These are phyloP conservation scores for Phtheirospermum japonicum DNA, from an alignment of 257 asterid genomes.

Conservation along the genomic window DNA sequence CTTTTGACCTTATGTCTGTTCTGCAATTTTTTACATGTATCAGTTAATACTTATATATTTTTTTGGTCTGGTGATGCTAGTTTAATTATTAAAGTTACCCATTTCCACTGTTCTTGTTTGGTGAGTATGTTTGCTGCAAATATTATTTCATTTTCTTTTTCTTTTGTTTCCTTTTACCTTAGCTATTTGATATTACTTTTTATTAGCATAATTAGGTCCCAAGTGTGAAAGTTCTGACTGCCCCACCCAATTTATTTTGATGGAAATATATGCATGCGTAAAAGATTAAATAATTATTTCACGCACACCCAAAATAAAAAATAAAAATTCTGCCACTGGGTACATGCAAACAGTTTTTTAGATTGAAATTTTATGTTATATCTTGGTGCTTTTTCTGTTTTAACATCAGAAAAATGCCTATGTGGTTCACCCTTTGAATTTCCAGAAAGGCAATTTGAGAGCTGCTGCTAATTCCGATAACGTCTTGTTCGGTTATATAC, in stretches of 20 bases:
- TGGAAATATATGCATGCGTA: background rate
- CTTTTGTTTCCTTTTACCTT: no score
- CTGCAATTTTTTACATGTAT: background rate
- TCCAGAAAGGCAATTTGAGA: background rate
- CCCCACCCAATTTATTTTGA: no score
- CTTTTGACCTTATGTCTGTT: conserved; percentile 15
- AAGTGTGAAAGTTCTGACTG: background rate
- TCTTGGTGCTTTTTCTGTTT: background rate
- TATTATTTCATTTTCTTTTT: no score
- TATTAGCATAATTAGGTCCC: no score
- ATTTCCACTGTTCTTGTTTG: no score
- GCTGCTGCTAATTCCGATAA: background rate
- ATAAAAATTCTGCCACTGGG: background rate
- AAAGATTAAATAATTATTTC: background rate
- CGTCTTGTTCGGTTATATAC: background rate
- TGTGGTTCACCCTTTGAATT: background rate
- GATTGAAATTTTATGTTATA: background rate
- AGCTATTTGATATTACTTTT: no score
- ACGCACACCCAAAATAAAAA: background rate
- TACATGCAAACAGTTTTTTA: background rate
- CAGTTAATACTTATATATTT: no score
- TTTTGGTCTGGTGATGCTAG: no score
- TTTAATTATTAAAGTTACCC: no score
- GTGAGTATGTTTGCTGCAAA: no score
- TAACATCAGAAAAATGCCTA: background rate